Conservation (phyloP, 768 basidiomycete genomes). For the Lentinula lateritia region DNA sequence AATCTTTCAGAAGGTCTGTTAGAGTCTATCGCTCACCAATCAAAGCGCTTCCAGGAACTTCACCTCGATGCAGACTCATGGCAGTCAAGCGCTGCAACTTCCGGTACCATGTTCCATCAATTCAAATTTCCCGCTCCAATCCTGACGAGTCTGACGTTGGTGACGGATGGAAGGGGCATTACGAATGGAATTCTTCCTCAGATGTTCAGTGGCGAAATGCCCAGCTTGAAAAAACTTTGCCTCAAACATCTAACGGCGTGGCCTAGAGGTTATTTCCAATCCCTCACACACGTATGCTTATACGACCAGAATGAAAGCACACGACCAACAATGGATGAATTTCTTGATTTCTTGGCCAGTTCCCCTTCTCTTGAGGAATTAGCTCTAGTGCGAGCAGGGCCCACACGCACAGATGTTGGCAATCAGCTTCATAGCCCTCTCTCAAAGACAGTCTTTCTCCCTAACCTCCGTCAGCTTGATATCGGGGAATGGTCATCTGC, state of each 20-base stretch:
- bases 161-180: conserved; percentile 2
- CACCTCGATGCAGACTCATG: conserved; percentile 2
- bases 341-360: conserved; percentile 14
- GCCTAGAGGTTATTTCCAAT: conserved; percentile 7
- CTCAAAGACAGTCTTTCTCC: conserved; percentile 8
- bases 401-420: conserved; percentile 7
- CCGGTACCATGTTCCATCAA: not conserved
- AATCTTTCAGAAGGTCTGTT: not conserved
- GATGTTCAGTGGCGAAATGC: conserved; percentile 8
- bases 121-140: conserved; percentile 5
- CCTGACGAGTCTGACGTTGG: conserved; percentile 5
- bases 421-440: not conserved
- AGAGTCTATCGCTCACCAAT: not conserved
- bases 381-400: conserved; percentile 13
- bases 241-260: conserved; percentile 8
- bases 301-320: conserved; percentile 5
- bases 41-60: conserved; percentile 3
- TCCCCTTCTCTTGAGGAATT: conserved; percentile 14
- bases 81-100: not conserved
- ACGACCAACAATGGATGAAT: conserved; percentile 12
- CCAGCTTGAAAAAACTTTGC: conserved; percentile 2
- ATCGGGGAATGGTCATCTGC: conserved; percentile 14
- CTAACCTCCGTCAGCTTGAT: conserved; percentile 11
- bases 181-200: conserved; percentile 1
- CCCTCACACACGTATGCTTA: conserved; percentile 9